Evolutionary conservation across 2,329 filamentous ascomycete species (phyloP), one percentile per base, ranked within the genome.

Genomic region (Fusarium proliferatum): DNA sequence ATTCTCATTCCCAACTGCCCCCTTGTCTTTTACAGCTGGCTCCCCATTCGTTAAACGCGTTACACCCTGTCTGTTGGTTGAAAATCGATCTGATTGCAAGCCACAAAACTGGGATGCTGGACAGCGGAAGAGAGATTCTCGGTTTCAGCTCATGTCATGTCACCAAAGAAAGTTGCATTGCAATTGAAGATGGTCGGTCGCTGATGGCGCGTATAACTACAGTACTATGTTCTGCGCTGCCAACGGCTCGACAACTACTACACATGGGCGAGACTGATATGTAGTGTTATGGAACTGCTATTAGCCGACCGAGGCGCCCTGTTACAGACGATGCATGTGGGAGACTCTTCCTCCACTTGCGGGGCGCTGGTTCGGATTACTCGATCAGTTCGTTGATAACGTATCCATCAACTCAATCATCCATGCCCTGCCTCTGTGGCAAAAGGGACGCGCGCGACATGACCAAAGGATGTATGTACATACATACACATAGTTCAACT

Each of bases 401-500:
- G 21, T 28, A 49, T 57, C 55, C 30, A 36, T 57, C 41, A 39
- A 36, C 51, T 56, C 36, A 46, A 16, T 26, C 28, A 56, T 34
- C 38, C 38, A 56, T 69, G 49, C 36, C 39, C 45, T 64, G 30
- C 43, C 49, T 67, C 34, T 59, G 69, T 72, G 69, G 69, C 69
- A 60, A 72, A 72, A 72, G 60, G 39, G 55, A 69, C 64, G 45
- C 63, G 69, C 56, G 52, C 28, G 58, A 61, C 46, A 53, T 52
- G 45, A 34, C n/a, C 34, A 57, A 26, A 58, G 21, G 17, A 51
- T 51, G 21, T 30, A 48, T 33, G 19, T 12, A 41, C 26, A 28
- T 19, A 33, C 33, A 33, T 33, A 33, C 33, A 28, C 13, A 33
- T 33, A 15, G 41, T 57, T 34, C 16, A 48, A 36, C 9, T 34